Base-by-base conservation (phyloP, 108 stramenopile species). In the Nitzschia sp. region DNA sequence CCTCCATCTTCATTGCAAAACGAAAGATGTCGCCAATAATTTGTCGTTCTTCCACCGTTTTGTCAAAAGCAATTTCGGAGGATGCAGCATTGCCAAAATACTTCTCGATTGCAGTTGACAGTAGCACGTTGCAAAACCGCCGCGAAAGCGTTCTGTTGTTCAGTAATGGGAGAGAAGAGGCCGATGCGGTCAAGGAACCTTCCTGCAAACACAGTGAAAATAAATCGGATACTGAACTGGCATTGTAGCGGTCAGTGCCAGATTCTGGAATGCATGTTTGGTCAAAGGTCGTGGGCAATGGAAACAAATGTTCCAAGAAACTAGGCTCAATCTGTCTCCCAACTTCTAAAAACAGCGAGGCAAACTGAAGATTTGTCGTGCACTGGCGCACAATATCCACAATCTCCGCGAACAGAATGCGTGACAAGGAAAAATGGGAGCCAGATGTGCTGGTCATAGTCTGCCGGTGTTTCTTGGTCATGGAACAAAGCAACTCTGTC, bases 1-100 rank as follows among this genome's bases (percentile, higher is more conserved):
- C 75, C 41, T 76, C 75, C 17, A 76, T 41, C 43, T 76, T 76
- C 37, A 76, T 76, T 12, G 68, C 75, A 52, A 76, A 76, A 41
- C 75, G 75, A 57, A 76, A 66, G 20, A 69, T 69, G 40, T 68
- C 60, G 3, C 73, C 75, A 43, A 76, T 61, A n/a, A 63, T 63
- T 25, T 55, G 62, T 10, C 75, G 67, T 26, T 69, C 75, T 58
- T 76, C 75, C 53, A 46, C 43, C 6, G 75, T 76, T 17, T 26
- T 29, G 43, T 76, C 75, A 42, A 69, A 76, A 11, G 51, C 59
- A 37, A 12, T n/a, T 15, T 69, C 43, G 7, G 20, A 29, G 20
- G 75, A 58, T 19, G 29, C 12, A 37, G 67, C 34, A 51, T 76
- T 76, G 3, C 37, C 29, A 21, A 69, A 34, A 57, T 69, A 69